Conservation (phyloP, 345 rosid genomes). For the Mallotus nudiflorus region DNA sequence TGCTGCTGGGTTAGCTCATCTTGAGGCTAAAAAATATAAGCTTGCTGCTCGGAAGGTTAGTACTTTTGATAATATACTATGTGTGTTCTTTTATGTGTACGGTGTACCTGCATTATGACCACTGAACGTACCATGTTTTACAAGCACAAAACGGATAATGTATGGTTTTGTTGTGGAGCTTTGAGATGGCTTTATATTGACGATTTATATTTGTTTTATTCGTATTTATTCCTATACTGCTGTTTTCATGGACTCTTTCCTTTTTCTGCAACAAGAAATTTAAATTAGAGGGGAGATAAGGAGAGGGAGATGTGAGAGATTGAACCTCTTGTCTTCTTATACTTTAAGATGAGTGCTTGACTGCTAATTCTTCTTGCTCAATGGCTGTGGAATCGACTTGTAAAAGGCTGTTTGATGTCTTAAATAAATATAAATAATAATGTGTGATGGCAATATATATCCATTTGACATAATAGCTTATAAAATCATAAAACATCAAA, state of each 20-base stretch:
- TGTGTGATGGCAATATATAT: background rate
- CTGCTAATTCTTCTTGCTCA: background rate
- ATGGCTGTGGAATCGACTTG: background rate
- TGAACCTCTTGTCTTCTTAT: background rate
- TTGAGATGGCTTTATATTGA: background rate
- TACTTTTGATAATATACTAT: background rate
- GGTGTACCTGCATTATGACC: background rate
- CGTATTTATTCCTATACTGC: no score
- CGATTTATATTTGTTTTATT: no score
- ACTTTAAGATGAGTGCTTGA: background rate
- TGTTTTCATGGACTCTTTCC: no score
- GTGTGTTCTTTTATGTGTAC: background rate
- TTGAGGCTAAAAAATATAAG: constrained; percentile 86
- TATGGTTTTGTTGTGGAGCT: background rate
- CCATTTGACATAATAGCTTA: background rate
- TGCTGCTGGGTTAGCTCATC: constrained; percentile 93
- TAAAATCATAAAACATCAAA: background rate
- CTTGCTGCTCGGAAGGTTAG: constrained; percentile 98
- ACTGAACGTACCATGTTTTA: background rate
- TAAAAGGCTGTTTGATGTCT: background rate
- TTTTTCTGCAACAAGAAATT: no score
- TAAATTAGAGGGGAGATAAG: no score
- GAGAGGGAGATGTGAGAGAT: no score
- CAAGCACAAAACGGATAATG: no score
- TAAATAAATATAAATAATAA: background rate